Percentiles rank a stretch among this genome's conserved stretches.
Evolutionary conservation across 1,139 yeast genomes (phyloP).

Genomic region (Lodderomyces theae): DNA sequence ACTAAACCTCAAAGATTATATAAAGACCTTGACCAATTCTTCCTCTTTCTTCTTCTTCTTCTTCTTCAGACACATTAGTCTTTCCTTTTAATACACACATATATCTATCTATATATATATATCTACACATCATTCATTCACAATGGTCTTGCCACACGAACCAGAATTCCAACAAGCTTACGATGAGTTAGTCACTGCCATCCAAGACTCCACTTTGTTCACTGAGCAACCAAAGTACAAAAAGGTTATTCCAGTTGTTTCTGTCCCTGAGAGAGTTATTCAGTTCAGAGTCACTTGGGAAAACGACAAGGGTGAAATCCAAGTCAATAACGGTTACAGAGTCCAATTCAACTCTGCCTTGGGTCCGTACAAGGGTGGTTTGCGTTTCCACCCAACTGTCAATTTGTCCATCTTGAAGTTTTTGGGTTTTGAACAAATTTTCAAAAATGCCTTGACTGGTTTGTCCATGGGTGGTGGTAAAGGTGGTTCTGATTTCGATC

Average conservation of each 20-base stretch:
- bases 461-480: conserved; percentile 99
- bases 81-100: no score
- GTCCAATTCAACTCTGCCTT: conserved; percentile 97
- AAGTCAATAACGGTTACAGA: conserved; percentile 96
- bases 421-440: conserved; percentile 96
- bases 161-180: conserved; percentile 99
- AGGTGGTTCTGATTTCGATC: conserved; percentile 98
- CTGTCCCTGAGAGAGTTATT: conserved; percentile 93
- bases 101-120: no score
- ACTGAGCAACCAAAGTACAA: conserved; percentile 85
- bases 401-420: conserved; percentile 93
- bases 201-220: conserved; percentile 89
- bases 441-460: conserved; percentile 97
- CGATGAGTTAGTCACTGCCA: conserved; percentile 85
- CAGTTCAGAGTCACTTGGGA: conserved; percentile 99
- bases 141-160: conserved; percentile 66
- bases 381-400: conserved; percentile 96
- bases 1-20: background rate
- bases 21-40: background rate
- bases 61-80: background rate
- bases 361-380: conserved; percentile 99
- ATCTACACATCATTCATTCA: conserved; percentile 9
- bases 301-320: conserved; percentile 86
- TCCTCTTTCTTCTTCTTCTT: background rate
- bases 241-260: conserved; percentile 84